Conservation (phyloP, 495 filamentous ascomycete species). For the Penicillium crystallinum region DNA sequence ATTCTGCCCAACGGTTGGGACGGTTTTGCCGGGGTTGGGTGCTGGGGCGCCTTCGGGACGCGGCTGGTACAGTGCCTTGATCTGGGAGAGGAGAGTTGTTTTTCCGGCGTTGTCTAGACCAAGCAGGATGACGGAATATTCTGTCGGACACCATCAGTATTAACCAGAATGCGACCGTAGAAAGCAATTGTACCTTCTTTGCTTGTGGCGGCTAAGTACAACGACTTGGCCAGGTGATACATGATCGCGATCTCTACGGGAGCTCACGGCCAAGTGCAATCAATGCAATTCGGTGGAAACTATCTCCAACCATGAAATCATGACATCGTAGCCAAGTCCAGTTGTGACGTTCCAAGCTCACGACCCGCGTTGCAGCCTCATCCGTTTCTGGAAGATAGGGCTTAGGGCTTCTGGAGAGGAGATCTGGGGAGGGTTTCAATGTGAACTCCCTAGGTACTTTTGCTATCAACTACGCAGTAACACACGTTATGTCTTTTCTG, state of each 20-base stretch:
- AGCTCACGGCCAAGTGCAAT: conserved; percentile 13
- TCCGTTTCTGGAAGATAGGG: conserved; percentile 31
- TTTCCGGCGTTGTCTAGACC: conserved; percentile 98
- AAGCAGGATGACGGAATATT: conserved; percentile 96
- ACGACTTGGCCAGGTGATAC: conserved; percentile 94
- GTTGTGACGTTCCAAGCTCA: conserved; percentile 5
- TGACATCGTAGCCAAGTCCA: conserved; percentile 14
- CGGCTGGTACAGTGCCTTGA: conserved; percentile 80
- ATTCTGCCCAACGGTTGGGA: conserved; percentile 96
- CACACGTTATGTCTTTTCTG: no score
- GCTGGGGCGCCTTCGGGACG: conserved; percentile 49
- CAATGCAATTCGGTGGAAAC: conserved; percentile 13
- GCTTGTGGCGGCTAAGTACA: conserved; percentile 90
- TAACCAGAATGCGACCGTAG: conserved; percentile 1
- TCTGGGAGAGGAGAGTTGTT: conserved; percentile 94
- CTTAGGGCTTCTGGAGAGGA: conserved; percentile 20
- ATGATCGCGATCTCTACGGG: conserved; percentile 48
- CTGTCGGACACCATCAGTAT: conserved; percentile 34
- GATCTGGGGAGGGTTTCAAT: neutral
- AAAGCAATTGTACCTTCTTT: conserved; percentile 66
- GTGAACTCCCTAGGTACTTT: no score
- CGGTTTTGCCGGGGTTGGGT: conserved; percentile 61
- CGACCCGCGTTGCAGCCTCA: conserved; percentile 22
- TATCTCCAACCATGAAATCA: conserved; percentile 12
- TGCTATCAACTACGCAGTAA: no score